These are phyloP conservation scores for Lepidium africanum DNA, from an alignment of 345 rosid genomes.

Conservation along the genomic window DNA sequence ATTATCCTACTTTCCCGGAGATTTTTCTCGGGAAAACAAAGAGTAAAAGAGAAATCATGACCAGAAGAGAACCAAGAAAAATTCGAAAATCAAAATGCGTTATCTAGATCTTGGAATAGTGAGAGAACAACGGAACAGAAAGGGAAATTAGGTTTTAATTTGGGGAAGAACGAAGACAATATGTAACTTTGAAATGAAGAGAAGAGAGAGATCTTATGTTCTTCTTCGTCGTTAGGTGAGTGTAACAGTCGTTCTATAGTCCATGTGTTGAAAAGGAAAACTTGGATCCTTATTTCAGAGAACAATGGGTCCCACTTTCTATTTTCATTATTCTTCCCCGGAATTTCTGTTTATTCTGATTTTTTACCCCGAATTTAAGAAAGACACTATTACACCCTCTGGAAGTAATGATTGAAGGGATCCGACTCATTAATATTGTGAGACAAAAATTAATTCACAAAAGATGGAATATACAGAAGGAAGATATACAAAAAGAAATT, in stretches of 20 bases:
- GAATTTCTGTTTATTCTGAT: neutral
- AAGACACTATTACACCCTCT: neutral
- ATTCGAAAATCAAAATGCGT: neutral
- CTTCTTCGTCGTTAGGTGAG: conserved; percentile 27
- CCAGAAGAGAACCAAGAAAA: neutral
- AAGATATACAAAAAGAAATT: conserved; percentile 10
- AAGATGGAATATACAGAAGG: conserved; percentile 12
- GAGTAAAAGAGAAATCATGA: conserved; percentile 5
- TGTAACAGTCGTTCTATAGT: conserved; percentile 12
- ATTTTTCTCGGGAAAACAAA: conserved; percentile 22
- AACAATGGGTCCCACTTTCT: neutral
- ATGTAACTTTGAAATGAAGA: neutral
- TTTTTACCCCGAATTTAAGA: neutral
- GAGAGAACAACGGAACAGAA: neutral
- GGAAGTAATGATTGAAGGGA: neutral
- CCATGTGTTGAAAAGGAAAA: conserved; percentile 19
- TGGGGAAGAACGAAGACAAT: neutral
- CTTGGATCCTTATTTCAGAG: neutral
- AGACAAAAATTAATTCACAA: neutral
- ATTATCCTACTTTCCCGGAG: conserved; percentile 18
- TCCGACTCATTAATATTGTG: neutral
- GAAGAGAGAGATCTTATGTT: neutral
- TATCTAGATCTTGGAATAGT: conserved; percentile 3
- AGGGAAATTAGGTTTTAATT: conserved; percentile 12
- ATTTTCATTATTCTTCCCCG: neutral